These are phyloP conservation scores for Corymbia citriodora DNA, from an alignment of 441 rosid species.

Conservation along the genomic window DNA sequence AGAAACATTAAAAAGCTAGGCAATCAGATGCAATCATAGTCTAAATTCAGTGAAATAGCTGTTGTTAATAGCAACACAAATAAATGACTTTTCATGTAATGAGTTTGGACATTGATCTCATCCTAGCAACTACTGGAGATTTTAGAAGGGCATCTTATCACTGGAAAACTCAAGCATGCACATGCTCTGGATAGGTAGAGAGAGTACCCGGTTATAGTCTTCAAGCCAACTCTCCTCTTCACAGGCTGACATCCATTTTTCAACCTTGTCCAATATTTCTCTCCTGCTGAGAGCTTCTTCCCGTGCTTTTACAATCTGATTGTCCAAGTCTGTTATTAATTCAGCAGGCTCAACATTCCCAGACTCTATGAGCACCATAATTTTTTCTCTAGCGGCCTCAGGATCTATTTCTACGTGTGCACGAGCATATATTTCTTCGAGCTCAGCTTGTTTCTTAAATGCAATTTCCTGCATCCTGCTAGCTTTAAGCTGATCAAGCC, in stretches of 20 bases:
- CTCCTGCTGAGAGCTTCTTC: slow-evolving; percentile 92
- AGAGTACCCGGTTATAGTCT: slow-evolving; percentile 81
- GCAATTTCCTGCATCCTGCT: slow-evolving; percentile 98
- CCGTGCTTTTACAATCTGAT: slow-evolving; percentile 76
- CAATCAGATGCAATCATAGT: neutral
- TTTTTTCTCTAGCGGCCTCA: slow-evolving; percentile 84
- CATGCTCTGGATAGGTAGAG: neutral
- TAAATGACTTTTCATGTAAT: neutral
- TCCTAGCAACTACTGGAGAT: neutral
- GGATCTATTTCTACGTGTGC: slow-evolving; percentile 84
- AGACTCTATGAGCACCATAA: slow-evolving; percentile 71
- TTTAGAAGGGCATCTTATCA: neutral
- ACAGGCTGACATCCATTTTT: slow-evolving; percentile 99
- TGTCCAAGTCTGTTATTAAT: slow-evolving; percentile 87
- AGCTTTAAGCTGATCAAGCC: slow-evolving; percentile 90
- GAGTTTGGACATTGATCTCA: neutral
- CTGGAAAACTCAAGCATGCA: neutral
- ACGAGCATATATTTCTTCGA: slow-evolving; percentile 77
- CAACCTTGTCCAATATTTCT: slow-evolving; percentile 94
- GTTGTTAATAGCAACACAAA: neutral
- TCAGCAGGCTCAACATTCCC: slow-evolving; percentile 90
- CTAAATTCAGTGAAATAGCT: neutral
- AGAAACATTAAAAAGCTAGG: neutral
- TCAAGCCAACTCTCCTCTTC: slow-evolving; percentile 99
- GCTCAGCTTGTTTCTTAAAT: slow-evolving; percentile 83